Percentiles rank a stretch among this genome's conserved stretches.
phyloP scores from a whole-genome alignment of 208 protist genomes.

The Acanthamoeba healyi region DNA sequence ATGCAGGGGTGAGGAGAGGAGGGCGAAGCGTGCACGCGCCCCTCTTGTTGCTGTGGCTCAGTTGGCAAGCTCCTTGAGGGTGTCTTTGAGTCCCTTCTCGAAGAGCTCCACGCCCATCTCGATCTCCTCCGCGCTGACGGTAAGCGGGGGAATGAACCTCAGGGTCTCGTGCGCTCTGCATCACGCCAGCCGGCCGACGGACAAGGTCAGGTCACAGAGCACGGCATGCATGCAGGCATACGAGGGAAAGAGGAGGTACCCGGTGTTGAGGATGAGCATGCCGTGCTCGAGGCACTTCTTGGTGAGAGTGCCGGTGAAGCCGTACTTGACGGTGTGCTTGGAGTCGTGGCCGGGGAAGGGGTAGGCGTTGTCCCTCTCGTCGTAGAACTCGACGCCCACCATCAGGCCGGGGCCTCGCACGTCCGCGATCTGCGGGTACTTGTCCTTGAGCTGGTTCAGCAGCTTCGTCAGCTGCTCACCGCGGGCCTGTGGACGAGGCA shows the following conservation, averaged over 20 bases:
- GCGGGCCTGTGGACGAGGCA: conserved; percentile 15
- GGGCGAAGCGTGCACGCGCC: too few relatives aligned
- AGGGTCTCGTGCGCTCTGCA: conserved; percentile 79
- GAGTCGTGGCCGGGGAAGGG: conserved; percentile 55
- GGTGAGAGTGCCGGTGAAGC: conserved; percentile 42
- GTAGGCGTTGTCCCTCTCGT: conserved; percentile 62
- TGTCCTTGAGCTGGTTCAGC: conserved; percentile 64
- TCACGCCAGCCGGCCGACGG: neutral
- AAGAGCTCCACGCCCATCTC: conserved; percentile 75
- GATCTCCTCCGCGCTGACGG: conserved; percentile 76
- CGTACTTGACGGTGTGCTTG: conserved; percentile 67
- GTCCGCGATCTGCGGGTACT: conserved; percentile 74
- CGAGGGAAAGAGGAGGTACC: neutral
- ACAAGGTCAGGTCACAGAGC: neutral
- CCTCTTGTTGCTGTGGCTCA: too few relatives aligned
- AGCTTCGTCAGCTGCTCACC: conserved; percentile 75
- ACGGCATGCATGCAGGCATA: neutral
- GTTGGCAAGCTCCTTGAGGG: conserved; percentile 51
- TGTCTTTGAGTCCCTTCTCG: conserved; percentile 73
- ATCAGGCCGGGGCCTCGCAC: conserved; percentile 82
- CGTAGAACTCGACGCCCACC: conserved; percentile 82
- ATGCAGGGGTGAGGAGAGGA: too few relatives aligned
- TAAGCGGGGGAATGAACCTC: conserved; percentile 84
- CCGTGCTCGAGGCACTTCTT: conserved; percentile 44
- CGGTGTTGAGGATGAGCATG: conserved; percentile 79